Evolutionary conservation across 352 stramenopile genomes (phyloP).

Genomic region (Pythium sp.): DNA sequence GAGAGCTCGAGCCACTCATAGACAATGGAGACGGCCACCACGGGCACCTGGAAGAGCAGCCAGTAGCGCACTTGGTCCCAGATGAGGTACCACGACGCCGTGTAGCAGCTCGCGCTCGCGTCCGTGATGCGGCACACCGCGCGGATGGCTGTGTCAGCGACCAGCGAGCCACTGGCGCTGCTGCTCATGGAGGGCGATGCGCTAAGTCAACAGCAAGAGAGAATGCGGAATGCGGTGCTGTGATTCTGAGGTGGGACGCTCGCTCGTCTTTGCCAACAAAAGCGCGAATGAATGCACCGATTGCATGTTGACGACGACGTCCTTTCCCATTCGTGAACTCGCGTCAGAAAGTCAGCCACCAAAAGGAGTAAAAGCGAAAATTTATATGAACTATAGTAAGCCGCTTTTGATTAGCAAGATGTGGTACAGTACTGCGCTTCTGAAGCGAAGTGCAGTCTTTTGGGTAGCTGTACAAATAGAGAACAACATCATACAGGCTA

Average conservation of each 20-base stretch:
- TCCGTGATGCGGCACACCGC: constrained; percentile 60
- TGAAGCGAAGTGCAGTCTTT: too few species aligned
- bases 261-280: background rate
- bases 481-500: too few species aligned
- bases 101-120: constrained; percentile 58
- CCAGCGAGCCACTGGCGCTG: background rate
- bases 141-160: background rate
- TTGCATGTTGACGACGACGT: background rate
- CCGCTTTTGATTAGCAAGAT: background rate
- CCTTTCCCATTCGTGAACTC: background rate
- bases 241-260: background rate
- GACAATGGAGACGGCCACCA: constrained; percentile 64
- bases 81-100: constrained; percentile 79
- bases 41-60: constrained; percentile 70
- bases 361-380: background rate
- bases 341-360: background rate
- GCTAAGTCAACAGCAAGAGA: background rate
- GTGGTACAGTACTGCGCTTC: background rate
- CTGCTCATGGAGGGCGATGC: background rate
- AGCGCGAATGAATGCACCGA: background rate
- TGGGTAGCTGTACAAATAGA: too few species aligned
- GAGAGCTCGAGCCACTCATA: constrained; percentile 83
- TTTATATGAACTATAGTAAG: background rate
- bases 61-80: constrained; percentile 80
- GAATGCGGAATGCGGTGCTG: constrained; percentile 3